Percentiles rank a stretch among this genome's conserved stretches.
Evolutionary conservation across 2,329 filamentous ascomycete species (phyloP).

Genomic region (Drechmeria coniospora): DNA sequence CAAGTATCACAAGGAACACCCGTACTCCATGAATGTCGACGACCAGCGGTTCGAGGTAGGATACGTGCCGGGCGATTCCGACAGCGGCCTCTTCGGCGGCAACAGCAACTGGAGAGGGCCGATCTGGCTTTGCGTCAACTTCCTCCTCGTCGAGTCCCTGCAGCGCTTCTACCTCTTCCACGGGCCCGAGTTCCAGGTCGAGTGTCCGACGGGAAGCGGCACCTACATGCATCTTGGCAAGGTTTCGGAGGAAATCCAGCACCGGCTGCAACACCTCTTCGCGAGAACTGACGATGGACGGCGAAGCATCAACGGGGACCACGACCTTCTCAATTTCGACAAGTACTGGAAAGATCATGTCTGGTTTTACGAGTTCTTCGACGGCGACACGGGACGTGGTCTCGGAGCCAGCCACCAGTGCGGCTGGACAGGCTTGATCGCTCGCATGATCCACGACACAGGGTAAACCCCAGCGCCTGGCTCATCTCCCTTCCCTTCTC

Average conservation of each 20-base stretch:
- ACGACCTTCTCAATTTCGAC: slow-evolving; percentile 78
- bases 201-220: slow-evolving; percentile 86
- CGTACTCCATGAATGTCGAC: slow-evolving; percentile 91
- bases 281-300: slow-evolving; percentile 70
- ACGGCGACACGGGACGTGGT: slow-evolving; percentile 78
- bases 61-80: slow-evolving; percentile 90
- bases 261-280: slow-evolving; percentile 85
- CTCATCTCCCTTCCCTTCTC: no score
- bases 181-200: slow-evolving; percentile 71
- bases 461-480: slow-evolving; percentile 48
- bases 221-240: slow-evolving; percentile 93
- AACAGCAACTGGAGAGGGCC: slow-evolving; percentile 98
- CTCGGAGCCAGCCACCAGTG: slow-evolving; percentile 89
- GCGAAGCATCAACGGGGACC: slow-evolving; percentile 75
- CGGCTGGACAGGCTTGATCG: slow-evolving; percentile 90
- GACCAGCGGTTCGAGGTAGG: slow-evolving; percentile 75
- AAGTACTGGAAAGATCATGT: slow-evolving; percentile 71
- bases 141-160: slow-evolving; percentile 84
- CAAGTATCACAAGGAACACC: slow-evolving; percentile 78
- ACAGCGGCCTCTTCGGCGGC: slow-evolving; percentile 86
- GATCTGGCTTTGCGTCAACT: slow-evolving; percentile 94
- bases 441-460: slow-evolving; percentile 94
- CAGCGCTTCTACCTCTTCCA: slow-evolving; percentile 95
- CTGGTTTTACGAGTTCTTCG: slow-evolving; percentile 97
- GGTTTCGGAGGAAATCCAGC: slow-evolving; percentile 88